phyloP scores from a whole-genome alignment of 768 basidiomycete genomes.

The Myochromella boudieri region DNA sequence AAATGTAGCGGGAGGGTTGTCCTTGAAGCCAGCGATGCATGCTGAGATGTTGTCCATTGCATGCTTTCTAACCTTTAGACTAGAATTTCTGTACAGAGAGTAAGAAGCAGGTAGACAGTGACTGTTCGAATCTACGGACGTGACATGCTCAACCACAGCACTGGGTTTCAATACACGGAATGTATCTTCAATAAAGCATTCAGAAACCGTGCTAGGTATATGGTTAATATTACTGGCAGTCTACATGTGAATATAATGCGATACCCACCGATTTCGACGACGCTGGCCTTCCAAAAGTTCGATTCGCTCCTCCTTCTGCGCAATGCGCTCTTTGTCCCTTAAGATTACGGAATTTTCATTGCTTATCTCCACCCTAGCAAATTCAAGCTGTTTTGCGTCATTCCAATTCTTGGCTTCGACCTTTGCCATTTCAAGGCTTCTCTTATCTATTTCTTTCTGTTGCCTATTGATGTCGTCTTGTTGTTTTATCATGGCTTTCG shows the following conservation, averaged over 20 bases:
- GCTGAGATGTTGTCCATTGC: slow-evolving; percentile 18
- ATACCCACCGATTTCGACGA: slow-evolving; percentile 14
- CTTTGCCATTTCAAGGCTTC: slow-evolving; percentile 5
- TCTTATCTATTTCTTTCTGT: slow-evolving; percentile 7
- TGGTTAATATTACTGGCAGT: slow-evolving; percentile 1
- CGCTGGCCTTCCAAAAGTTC: slow-evolving; percentile 12
- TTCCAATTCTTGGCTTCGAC: slow-evolving; percentile 16
- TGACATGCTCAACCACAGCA: slow-evolving; percentile 17
- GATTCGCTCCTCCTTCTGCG: slow-evolving; percentile 6
- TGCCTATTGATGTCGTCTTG: slow-evolving; percentile 1
- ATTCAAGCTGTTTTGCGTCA: slow-evolving; percentile 6
- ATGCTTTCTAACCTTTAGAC: slow-evolving; percentile 17
- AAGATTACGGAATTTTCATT: slow-evolving; percentile 8
- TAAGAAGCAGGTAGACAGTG: background rate
- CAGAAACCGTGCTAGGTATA: slow-evolving; percentile 12
- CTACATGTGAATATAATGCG: background rate
- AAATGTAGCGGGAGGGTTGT: slow-evolving; percentile 9
- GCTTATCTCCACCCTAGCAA: slow-evolving; percentile 4
- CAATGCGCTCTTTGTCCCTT: slow-evolving; percentile 11
- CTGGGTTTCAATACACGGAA: slow-evolving; percentile 13
- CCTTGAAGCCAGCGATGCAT: slow-evolving; percentile 15
- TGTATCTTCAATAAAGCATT: slow-evolving; percentile 15
- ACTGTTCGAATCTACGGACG: slow-evolving; percentile 8
- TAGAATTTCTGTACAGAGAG: slow-evolving; percentile 14
- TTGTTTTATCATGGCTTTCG: background rate